A percentile compares a stretch with the other conserved stretches of the same genome.
These are phyloP conservation scores for Podaxis pistillaris DNA, from an alignment of 768 basidiomycete genomes.

Conservation along the genomic window DNA sequence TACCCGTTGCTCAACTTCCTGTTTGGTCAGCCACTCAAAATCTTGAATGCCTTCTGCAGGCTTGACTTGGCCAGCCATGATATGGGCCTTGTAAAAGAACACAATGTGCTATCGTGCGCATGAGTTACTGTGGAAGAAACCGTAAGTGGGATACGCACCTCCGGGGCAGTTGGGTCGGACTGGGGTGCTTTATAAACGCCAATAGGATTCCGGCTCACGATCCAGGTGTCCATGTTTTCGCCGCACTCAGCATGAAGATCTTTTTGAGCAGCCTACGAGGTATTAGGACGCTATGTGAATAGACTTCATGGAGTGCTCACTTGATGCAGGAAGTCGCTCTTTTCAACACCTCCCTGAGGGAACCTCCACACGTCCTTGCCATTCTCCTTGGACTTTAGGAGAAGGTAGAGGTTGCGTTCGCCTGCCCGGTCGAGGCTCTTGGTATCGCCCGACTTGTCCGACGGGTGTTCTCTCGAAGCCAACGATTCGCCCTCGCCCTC, in stretches of 20 bases:
- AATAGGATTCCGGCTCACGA: slow-evolving; percentile 87
- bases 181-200: slow-evolving; percentile 64
- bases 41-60: slow-evolving; percentile 57
- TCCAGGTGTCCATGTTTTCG: slow-evolving; percentile 86
- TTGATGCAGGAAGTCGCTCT: slow-evolving; percentile 75
- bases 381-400: slow-evolving; percentile 55
- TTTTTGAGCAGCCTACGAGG: slow-evolving; percentile 65
- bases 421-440: slow-evolving; percentile 80
- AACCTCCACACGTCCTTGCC: slow-evolving; percentile 74
- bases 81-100: slow-evolving; percentile 95
- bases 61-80: slow-evolving; percentile 82
- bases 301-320: slow-evolving; percentile 35
- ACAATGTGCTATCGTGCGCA: slow-evolving; percentile 50
- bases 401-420: slow-evolving; percentile 85
- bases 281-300: background rate
- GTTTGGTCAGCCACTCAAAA: slow-evolving; percentile 93
- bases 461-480: slow-evolving; percentile 56
- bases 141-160: slow-evolving; percentile 29
- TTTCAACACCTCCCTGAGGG: slow-evolving; percentile 63
- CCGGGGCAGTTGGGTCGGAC: slow-evolving; percentile 26
- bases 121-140: background rate
- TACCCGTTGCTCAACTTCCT: slow-evolving; percentile 79
- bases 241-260: slow-evolving; percentile 75
- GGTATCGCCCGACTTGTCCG: slow-evolving; percentile 59
- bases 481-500: slow-evolving; percentile 64